Percentiles rank a stretch among this genome's conserved stretches.
These are phyloP conservation scores for Apophysomyces sp. DNA, from an alignment of 371 early-diverging fungal genomes.

Conservation along the genomic window DNA sequence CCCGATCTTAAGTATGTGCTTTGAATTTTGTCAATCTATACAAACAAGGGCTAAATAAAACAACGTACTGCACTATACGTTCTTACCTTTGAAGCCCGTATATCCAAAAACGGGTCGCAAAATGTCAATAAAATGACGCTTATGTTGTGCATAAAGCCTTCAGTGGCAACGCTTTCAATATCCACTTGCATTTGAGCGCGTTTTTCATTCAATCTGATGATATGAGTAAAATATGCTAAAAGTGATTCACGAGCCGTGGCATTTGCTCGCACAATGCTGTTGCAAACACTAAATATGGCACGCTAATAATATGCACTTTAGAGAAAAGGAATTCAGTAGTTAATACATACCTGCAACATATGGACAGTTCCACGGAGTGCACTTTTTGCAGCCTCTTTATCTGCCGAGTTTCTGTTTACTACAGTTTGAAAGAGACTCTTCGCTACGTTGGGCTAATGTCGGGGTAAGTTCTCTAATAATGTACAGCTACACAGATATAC, in stretches of 20 bases:
- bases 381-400: constrained; percentile 60
- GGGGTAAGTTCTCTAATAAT: not conserved
- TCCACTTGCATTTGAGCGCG: constrained; percentile 90
- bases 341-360: constrained; percentile 51
- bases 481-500: not conserved
- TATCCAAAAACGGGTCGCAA: constrained; percentile 84
- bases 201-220: constrained; percentile 66
- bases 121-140: constrained; percentile 65
- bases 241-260: constrained; percentile 58
- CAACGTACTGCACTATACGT: not conserved
- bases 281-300: constrained; percentile 64
- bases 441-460: constrained; percentile 55
- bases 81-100: constrained; percentile 63
- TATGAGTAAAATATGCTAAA: constrained; percentile 64
- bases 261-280: constrained; percentile 72
- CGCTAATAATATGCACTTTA: constrained; percentile 28
- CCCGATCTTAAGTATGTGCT: constrained; percentile 60
- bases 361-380: constrained; percentile 71
- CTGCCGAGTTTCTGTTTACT: constrained; percentile 49
- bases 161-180: constrained; percentile 69
- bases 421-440: constrained; percentile 64
- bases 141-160: constrained; percentile 88
- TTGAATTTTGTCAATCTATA: constrained; percentile 70
- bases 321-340: not conserved
- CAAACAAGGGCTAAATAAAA: not conserved